Percentiles rank a stretch among this genome's conserved stretches.
Evolutionary conservation across 345 rosid genomes (phyloP).

Genomic region (Hibiscus syriacus): DNA sequence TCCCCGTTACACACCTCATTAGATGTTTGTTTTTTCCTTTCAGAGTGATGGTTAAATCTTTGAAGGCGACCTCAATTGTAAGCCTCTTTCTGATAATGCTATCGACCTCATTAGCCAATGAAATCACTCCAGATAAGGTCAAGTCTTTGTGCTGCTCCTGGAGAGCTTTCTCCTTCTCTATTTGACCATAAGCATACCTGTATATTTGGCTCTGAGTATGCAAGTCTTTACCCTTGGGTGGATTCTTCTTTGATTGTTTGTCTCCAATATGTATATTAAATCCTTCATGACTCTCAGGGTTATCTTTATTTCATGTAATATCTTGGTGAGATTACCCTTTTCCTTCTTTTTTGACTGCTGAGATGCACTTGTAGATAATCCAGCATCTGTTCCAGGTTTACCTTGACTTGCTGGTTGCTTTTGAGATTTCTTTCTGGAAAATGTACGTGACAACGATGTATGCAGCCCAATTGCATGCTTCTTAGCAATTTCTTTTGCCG

Average conservation of each 20-base stretch:
- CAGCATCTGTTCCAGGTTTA: conserved; percentile 52
- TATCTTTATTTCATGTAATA: conserved; percentile 65
- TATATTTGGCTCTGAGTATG: conserved; percentile 97
- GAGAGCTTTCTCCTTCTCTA: conserved; percentile 83
- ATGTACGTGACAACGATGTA: conserved; percentile 73
- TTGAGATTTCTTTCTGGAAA: conserved; percentile 59
- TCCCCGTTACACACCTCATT: conserved; percentile 83
- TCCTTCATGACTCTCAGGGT: conserved; percentile 65
- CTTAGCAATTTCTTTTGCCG: conserved; percentile 84
- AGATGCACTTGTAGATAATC: conserved; percentile 29
- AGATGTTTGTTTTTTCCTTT: conserved; percentile 79
- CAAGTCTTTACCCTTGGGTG: conserved; percentile 71
- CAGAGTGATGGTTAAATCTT: conserved; percentile 73
- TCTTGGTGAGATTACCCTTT: conserved; percentile 59
- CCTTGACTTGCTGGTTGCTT: conserved; percentile 44
- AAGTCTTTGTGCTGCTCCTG: conserved; percentile 83
- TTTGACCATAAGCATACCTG: conserved; percentile 85
- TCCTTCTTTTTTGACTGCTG: conserved; percentile 36
- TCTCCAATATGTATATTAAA: conserved; percentile 80
- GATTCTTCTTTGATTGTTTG: conserved; percentile 51
- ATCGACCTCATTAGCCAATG: conserved; percentile 69
- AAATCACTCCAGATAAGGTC: conserved; percentile 84
- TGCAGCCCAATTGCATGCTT: conserved; percentile 64
- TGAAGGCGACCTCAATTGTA: conserved; percentile 70
- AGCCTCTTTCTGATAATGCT: conserved; percentile 59